Conservation (phyloP, 2,329 filamentous ascomycete genomes). For the Aspergillus fructus region DNA sequence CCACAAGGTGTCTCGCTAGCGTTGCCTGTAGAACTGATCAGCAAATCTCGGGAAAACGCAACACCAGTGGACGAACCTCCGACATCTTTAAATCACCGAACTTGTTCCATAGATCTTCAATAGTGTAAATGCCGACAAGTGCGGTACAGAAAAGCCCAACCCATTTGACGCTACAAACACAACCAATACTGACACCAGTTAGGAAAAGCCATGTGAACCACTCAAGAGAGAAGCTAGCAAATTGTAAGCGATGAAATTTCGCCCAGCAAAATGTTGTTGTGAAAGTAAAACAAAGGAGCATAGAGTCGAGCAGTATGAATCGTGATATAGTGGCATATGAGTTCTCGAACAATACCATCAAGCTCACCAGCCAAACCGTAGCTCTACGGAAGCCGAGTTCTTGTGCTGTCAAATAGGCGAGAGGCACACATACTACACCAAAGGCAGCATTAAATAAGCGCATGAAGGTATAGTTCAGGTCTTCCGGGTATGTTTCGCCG, state of each 20-base stretch:
- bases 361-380: constrained; percentile 88
- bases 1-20: constrained; percentile 74
- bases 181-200: constrained; percentile 93
- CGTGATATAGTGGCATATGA: constrained; percentile 98
- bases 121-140: constrained; percentile 90
- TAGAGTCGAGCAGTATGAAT: constrained; percentile 97
- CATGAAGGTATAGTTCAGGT: constrained; percentile 98
- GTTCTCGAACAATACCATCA: constrained; percentile 99
- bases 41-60: constrained; percentile 14
- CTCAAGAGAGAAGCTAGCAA: constrained; percentile 80
- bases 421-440: constrained; percentile 84
- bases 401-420: constrained; percentile 93
- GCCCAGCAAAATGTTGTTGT: constrained; percentile 96
- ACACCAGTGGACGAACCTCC: constrained; percentile 53
- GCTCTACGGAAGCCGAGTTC: constrained; percentile 84
- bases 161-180: constrained; percentile 97
- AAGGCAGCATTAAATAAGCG: constrained; percentile 95
- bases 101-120: constrained; percentile 97
- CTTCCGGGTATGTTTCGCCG: constrained; percentile 88
- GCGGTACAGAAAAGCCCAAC: constrained; percentile 95
- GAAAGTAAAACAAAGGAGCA: constrained; percentile 98
- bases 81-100: constrained; percentile 94
- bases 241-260: constrained; percentile 87
- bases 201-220: constrained; percentile 96
- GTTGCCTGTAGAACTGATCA: constrained; percentile 49